Conservation (phyloP, 75 land plant genomes). For the Sequoiadendron giganteum region DNA sequence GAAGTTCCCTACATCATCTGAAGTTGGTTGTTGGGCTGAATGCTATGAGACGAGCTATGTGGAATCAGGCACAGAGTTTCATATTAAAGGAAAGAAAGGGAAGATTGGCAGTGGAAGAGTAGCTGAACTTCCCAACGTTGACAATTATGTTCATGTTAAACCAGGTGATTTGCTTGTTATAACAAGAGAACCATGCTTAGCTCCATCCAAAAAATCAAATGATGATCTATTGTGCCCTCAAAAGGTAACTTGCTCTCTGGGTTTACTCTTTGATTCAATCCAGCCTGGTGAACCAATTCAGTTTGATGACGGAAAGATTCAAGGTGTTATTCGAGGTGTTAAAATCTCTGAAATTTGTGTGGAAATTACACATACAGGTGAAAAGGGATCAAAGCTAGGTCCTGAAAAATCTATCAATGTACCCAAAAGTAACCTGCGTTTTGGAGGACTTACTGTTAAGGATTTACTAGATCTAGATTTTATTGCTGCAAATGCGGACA, state of each 20-base stretch:
- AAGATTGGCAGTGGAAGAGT: constrained; percentile 28
- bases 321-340: constrained; percentile 44
- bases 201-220: constrained; percentile 15
- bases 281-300: constrained; percentile 59
- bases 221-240: constrained; percentile 12
- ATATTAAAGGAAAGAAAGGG: constrained; percentile 22
- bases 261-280: constrained; percentile 48
- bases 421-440: constrained; percentile 42
- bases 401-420: constrained; percentile 63
- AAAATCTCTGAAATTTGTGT: constrained; percentile 41
- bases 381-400: constrained; percentile 48
- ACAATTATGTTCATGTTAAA: constrained; percentile 40
- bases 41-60: constrained; percentile 42
- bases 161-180: constrained; percentile 47
- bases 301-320: constrained; percentile 69
- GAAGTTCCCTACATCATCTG: constrained; percentile 21
- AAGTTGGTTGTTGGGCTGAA: constrained; percentile 47
- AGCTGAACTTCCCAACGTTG: constrained; percentile 37
- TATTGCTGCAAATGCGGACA: constrained; percentile 58
- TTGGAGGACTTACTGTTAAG: constrained; percentile 57
- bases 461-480: constrained; percentile 66
- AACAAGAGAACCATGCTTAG: constrained; percentile 27
- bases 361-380: constrained; percentile 46
- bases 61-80: constrained; percentile 35
- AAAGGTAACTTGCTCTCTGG: constrained; percentile 44